Evolutionary conservation across 805 yeast species (phyloP).

Genomic region (Candida insectorum): DNA sequence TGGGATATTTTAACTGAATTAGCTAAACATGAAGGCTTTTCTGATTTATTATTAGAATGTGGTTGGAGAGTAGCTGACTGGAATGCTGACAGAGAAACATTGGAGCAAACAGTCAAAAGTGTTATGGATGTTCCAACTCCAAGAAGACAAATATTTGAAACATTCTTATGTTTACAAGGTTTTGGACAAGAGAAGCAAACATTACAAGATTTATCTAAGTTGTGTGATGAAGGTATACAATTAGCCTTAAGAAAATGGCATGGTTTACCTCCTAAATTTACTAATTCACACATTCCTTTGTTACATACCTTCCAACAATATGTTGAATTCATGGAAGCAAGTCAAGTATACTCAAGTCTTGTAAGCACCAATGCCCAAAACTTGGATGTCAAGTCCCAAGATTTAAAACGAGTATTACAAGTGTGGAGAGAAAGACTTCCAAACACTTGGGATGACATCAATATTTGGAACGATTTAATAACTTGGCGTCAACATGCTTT

Average conservation of each 20-base stretch:
- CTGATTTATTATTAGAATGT: conserved; percentile 92
- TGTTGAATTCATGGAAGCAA: conserved; percentile 96
- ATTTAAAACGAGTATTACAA: conserved; percentile 86
- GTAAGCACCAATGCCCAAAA: conserved; percentile 90
- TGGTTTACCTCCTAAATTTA: conserved; percentile 72
- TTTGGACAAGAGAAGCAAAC: conserved; percentile 88
- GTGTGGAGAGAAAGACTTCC: conserved; percentile 99
- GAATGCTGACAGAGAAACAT: conserved; percentile 91
- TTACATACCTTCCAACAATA: conserved; percentile 95
- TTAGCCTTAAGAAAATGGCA: conserved; percentile 90
- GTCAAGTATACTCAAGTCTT: conserved; percentile 85
- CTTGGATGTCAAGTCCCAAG: conserved; percentile 89
- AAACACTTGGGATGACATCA: conserved; percentile 95
- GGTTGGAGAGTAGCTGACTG: conserved; percentile 99
- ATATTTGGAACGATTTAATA: conserved; percentile 94
- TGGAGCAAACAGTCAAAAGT: conserved; percentile 90
- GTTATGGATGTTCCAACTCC: conserved; percentile 99
- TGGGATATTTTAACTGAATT: conserved; percentile 97
- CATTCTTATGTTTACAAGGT: conserved; percentile 89
- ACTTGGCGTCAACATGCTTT: conserved; percentile 99
- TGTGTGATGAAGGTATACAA: conserved; percentile 96
- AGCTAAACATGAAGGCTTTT: conserved; percentile 97
- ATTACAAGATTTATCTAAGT: conserved; percentile 75
- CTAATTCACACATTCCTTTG: conserved; percentile 83
- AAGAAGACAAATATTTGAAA: conserved; percentile 90